Evolutionary conservation across 2,329 filamentous ascomycete species (phyloP), one percentile per base, ranked within the genome.

Genomic region (Cladophialophora exuberans): DNA sequence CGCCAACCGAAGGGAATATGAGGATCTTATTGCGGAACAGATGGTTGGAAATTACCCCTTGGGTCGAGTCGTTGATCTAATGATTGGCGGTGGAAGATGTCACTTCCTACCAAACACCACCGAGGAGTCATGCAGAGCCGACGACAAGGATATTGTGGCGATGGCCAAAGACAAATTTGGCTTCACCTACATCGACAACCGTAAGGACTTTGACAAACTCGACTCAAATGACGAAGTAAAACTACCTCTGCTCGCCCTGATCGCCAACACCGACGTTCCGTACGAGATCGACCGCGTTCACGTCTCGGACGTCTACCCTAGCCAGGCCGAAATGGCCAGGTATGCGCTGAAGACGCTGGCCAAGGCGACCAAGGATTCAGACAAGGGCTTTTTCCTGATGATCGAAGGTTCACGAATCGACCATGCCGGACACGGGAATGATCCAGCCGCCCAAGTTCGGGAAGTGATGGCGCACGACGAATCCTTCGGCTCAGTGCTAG

Each of bases 301-400:
- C 67, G 83, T 90, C 75, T 81, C 87, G 52, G 84, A 94, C 50
- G 72, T 85, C 25, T 97, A 96, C 68, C 94, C 94, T 3, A 93
- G 90, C 13, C 78, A 99, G 35, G 88, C 89, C 68, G 92, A 97
- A 73, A 97, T 97, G 91, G 84, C 93, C 6, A 80, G 82, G 63
- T 90, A 89, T 13, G 93, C 94, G 1, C 78, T 99, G 59, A 83
- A 81, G 11, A 85, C 89, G 1, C 82, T 99, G 20, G 87, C 88
- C 59, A 84, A 85, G 56, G 94, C 92, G 0, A 97, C 94, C 0
- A 79, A 83, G 67, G 79, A 92, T 67, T 90, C 83, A 59, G 90
- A 97, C 36, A 85, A 95, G 72, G 94, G 94, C 3, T 99, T 97
- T 79, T 99, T 99, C 74, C 79, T 99, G 65, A 96, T 99, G 93